Evolutionary conservation across 2,329 filamentous ascomycete species (phyloP).

Genomic region (Trichoderma cornu-damae): DNA sequence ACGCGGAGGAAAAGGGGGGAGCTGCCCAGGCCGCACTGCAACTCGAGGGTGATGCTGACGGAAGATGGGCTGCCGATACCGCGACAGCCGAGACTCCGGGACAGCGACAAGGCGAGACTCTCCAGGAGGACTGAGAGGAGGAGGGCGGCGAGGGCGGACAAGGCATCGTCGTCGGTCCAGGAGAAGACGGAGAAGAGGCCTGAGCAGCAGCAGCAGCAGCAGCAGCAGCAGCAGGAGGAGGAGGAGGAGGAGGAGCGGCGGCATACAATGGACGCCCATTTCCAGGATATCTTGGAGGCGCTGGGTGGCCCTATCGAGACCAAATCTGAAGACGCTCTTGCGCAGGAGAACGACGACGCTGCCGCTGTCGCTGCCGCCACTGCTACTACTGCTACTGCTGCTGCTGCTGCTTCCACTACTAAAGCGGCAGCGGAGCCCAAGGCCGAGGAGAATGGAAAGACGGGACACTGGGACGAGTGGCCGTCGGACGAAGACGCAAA

Average conservation of each 20-base stretch:
- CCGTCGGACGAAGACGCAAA: neutral
- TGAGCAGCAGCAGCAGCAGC: neutral
- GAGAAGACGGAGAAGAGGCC: neutral
- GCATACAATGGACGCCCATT: no score
- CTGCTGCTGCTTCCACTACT: no score
- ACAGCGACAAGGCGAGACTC: neutral
- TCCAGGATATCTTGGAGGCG: neutral
- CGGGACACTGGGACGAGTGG: neutral
- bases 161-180: neutral
- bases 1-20: neutral
- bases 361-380: no score
- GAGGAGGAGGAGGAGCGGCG: neutral
- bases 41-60: neutral
- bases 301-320: neutral
- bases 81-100: neutral
- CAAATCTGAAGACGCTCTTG: neutral
- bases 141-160: neutral
- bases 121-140: neutral
- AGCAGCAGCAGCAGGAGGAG: neutral
- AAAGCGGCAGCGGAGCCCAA: neutral
- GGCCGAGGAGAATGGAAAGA: neutral
- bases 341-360: neutral
- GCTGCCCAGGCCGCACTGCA: neutral
- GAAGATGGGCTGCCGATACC: constrained; percentile 9
- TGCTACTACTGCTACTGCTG: no score